phyloP scores from a whole-genome alignment of 202 grass and related monocot genomes.

The Setaria viridis region DNA sequence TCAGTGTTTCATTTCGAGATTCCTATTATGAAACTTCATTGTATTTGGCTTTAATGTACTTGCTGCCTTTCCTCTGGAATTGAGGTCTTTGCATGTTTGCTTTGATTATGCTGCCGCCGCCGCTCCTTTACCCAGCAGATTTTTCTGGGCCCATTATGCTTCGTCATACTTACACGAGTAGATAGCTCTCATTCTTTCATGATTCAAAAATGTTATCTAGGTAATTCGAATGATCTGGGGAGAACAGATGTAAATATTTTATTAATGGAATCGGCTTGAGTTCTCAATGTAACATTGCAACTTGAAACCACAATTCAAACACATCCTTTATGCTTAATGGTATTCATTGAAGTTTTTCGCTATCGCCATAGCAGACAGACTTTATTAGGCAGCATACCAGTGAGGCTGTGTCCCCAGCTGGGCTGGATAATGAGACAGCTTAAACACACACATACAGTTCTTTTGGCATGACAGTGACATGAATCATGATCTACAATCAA shows the following conservation, averaged over 20 bases:
- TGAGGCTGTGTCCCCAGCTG: background rate
- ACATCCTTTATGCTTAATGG: conserved; percentile 27
- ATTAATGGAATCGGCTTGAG: background rate
- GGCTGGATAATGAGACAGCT: background rate
- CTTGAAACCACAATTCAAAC: background rate
- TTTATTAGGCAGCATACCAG: background rate
- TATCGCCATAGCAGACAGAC: background rate
- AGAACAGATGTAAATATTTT: conserved; percentile 12
- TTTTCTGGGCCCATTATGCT: conserved; percentile 15
- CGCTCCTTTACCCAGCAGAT: conserved; percentile 9
- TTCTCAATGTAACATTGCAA: background rate
- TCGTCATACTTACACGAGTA: conserved; percentile 14
- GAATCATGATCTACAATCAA: conserved; percentile 16
- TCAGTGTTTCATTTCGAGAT: conserved; percentile 25
- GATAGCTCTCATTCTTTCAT: conserved; percentile 14
- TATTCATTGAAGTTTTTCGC: background rate
- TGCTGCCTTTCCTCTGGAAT: background rate
- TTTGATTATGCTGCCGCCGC: conserved; percentile 7
- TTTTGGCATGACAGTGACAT: background rate
- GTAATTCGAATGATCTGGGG: conserved; percentile 19
- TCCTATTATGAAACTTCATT: conserved; percentile 21
- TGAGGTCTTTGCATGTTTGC: conserved; percentile 4
- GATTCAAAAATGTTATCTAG: conserved; percentile 5
- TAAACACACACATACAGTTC: background rate
- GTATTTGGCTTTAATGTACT: conserved; percentile 1